These are phyloP conservation scores for Gnetum montanum DNA, from an alignment of 75 land plant species.

Conservation along the genomic window DNA sequence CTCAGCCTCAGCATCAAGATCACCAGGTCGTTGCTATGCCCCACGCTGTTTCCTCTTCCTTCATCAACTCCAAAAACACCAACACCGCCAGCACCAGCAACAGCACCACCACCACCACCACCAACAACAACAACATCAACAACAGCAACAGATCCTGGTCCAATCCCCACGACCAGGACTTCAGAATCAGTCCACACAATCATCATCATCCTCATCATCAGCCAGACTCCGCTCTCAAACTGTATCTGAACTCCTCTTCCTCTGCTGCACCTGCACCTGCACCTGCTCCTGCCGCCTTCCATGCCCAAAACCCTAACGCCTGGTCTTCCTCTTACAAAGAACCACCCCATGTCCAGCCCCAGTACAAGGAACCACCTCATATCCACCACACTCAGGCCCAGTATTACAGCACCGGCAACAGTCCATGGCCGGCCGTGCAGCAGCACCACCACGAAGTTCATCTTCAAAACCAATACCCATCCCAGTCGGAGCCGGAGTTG, in stretches of 20 bases:
- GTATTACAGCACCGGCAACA: too few species aligned
- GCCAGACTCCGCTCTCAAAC: conserved; percentile 5
- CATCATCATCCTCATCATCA: too few species aligned
- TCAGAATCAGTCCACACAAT: too few species aligned
- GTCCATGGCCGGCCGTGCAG: conserved; percentile 1
- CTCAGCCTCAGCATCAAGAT: neutral
- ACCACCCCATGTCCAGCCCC: neutral
- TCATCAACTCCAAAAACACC: neutral
- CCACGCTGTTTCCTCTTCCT: neutral
- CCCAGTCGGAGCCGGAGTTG: conserved; percentile 8
- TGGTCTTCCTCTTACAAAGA: too few species aligned
- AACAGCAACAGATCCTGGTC: neutral
- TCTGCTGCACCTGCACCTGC: too few species aligned
- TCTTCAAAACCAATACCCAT: neutral
- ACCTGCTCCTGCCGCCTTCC: neutral
- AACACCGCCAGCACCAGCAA: neutral
- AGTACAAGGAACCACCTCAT: too few species aligned
- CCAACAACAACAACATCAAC: conserved; percentile 8
- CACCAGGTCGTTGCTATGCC: neutral
- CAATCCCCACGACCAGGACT: too few species aligned
- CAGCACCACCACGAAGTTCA: conserved; percentile 2
- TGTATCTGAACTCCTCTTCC: conserved; percentile 3
- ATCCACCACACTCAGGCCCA: too few species aligned
- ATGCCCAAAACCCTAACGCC: too few species aligned
- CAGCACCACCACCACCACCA: neutral